phyloP scores from a whole-genome alignment of 2,329 filamentous ascomycete species.

The Fragosphaeria purpurea region DNA sequence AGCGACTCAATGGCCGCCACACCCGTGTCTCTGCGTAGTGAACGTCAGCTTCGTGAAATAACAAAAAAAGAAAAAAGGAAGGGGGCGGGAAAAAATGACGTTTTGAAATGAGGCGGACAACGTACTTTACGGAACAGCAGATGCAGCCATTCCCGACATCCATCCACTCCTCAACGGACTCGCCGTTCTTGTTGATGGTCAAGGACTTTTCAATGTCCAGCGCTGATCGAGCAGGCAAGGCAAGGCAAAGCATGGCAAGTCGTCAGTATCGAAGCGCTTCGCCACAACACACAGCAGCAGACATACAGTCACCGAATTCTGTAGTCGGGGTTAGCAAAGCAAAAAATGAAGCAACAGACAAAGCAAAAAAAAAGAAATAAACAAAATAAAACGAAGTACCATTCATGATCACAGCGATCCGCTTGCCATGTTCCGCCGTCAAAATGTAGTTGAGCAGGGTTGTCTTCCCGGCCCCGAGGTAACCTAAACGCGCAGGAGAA shows the following conservation, averaged over 20 bases:
- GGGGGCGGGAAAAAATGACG: neutral
- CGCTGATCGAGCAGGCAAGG: slow-evolving; percentile 38
- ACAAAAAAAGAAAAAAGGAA: neutral
- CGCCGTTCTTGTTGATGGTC: slow-evolving; percentile 74
- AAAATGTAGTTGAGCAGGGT: slow-evolving; percentile 94
- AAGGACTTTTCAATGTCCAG: slow-evolving; percentile 93
- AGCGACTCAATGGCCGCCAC: slow-evolving; percentile 92
- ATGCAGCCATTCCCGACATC: slow-evolving; percentile 95
- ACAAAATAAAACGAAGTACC: slow-evolving; percentile 31
- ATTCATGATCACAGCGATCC: slow-evolving; percentile 95
- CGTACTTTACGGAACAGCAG: slow-evolving; percentile 90
- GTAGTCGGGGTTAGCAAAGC: slow-evolving; percentile 11
- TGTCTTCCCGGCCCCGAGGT: slow-evolving; percentile 91
- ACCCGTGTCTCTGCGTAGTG: slow-evolving; percentile 60
- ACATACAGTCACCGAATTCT: slow-evolving; percentile 56
- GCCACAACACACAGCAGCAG: too few relatives aligned
- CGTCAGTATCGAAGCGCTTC: too few relatives aligned
- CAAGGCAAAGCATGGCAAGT: neutral
- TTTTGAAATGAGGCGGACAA: neutral
- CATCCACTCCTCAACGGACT: slow-evolving; percentile 87
- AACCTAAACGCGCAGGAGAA: slow-evolving; percentile 45
- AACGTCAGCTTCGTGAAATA: neutral
- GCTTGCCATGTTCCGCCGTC: slow-evolving; percentile 91
- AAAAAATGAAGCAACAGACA: neutral
- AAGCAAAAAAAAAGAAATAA: neutral